Conservation (phyloP, 352 stramenopile genomes). For the Globisporangium paroecandrum region DNA sequence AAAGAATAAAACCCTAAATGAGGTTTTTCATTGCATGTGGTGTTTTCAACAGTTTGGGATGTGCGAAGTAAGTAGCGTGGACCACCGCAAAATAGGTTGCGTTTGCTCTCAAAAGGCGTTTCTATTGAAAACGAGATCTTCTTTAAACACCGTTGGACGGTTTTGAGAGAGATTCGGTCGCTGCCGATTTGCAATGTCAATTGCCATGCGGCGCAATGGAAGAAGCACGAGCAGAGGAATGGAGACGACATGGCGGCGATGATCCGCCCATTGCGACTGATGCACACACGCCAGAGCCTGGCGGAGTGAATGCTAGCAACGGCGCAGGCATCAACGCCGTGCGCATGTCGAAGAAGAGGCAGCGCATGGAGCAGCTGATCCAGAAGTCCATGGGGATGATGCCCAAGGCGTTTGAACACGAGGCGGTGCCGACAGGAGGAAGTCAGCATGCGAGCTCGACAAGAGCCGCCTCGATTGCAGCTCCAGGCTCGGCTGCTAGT, state of each 20-base stretch:
- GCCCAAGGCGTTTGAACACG: conserved; percentile 10
- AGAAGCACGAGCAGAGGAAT: background rate
- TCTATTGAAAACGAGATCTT: too few relatives aligned
- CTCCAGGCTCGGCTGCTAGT: background rate
- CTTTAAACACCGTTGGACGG: too few relatives aligned
- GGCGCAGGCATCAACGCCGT: background rate
- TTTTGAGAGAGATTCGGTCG: too few relatives aligned
- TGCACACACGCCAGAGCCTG: background rate
- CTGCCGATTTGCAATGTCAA: background rate
- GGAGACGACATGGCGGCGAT: too few relatives aligned
- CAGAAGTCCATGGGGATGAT: conserved; percentile 39
- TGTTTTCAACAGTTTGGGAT: background rate
- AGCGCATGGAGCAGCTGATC: conserved; percentile 58
- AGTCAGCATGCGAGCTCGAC: conserved; percentile 2
- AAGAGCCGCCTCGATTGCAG: background rate
- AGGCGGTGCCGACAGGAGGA: background rate
- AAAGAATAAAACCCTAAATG: background rate
- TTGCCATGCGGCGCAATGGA: background rate
- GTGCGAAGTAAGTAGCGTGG: background rate
- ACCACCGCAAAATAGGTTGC: background rate
- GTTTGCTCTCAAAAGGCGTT: too few relatives aligned
- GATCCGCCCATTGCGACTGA: background rate
- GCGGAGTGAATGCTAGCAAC: background rate
- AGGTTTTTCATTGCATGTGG: background rate
- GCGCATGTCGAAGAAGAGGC: conserved; percentile 32